These are phyloP conservation scores for Trichoderma hamatum DNA, from an alignment of 2,329 filamentous ascomycete species.

Conservation along the genomic window DNA sequence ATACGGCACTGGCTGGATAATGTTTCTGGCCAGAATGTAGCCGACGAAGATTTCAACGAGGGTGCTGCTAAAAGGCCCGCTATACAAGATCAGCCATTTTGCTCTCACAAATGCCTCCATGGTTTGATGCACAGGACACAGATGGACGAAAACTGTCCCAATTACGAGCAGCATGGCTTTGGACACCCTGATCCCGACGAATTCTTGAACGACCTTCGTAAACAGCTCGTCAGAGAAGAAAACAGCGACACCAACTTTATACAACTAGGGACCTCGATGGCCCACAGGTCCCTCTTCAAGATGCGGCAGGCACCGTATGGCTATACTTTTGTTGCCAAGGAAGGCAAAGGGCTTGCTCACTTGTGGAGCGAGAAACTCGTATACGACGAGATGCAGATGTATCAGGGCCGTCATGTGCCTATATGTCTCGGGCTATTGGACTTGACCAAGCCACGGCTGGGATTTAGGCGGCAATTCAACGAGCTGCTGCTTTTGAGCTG, in stretches of 20 bases:
- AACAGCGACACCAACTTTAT: background rate
- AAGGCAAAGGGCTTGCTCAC: background rate
- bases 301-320: background rate
- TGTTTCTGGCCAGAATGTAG: background rate
- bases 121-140: conserved; percentile 32
- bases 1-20: conserved; percentile 1
- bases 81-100: conserved; percentile 34
- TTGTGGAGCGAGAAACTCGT: conserved; percentile 6
- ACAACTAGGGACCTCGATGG: background rate
- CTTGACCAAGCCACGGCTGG: background rate
- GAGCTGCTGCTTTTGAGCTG: conserved; percentile 14
- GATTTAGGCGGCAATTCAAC: background rate
- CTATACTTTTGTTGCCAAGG: conserved; percentile 17
- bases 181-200: background rate
- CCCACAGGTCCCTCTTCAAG: conserved; percentile 4
- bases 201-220: background rate
- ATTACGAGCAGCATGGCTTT: background rate
- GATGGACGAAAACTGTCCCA: conserved; percentile 32
- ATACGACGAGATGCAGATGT: background rate
- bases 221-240: background rate
- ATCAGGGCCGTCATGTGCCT: background rate
- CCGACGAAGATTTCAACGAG: background rate
- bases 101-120: conserved; percentile 36
- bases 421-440: background rate
- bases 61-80: background rate